Evolutionary conservation across 305 asterid species (phyloP), one percentile per base, ranked within the genome.

Genomic region (Lippia alba): DNA sequence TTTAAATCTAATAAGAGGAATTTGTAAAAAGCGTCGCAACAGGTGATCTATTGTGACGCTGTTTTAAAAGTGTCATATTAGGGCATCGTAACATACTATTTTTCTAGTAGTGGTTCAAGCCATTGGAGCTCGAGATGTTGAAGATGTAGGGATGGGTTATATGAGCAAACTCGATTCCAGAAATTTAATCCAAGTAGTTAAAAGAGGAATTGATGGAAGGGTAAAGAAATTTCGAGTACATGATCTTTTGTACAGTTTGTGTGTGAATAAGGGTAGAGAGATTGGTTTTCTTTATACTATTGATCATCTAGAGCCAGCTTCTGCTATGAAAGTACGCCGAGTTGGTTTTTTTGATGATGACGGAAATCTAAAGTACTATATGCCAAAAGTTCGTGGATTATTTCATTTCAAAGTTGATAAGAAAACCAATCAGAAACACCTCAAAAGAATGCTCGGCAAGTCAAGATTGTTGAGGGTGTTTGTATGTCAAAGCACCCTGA

Each of bases 181-280:
- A 15, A 76, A 76, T 50, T 66, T 76, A 41, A 54, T 76, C 33
- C 70, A 60, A 53, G 76, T 76, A 10, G 61, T 68, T 34, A 41
- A 56, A 5, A 51, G 65, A 56, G 56, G 39, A 17, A 51, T 24
- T 44, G 74, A 58, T 65, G 76, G 80, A 50, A 74, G 80, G 74
- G 56, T 72, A 12, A 82, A 73, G n/a, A 65, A 5, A 5, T 50
- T 75, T 4, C 58, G 44, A 1, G 36, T 75, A 3, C 79, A 75
- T 56, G 75, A 64, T 71, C 44, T 75, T 58, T 56, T 63, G 46
- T 75, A 75, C 12, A 39, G 15, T 8, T 24, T 50, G 2, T 50
- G 56, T 50, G 20, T 15, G 15, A 15, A 50, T 4, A 50, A 12
- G 56, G 56, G 24, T 8, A 50, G 30, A 16, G 24, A 50, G 8